Conservation (phyloP, 2,329 filamentous ascomycete genomes). For the Aspergillus tubingensis region DNA sequence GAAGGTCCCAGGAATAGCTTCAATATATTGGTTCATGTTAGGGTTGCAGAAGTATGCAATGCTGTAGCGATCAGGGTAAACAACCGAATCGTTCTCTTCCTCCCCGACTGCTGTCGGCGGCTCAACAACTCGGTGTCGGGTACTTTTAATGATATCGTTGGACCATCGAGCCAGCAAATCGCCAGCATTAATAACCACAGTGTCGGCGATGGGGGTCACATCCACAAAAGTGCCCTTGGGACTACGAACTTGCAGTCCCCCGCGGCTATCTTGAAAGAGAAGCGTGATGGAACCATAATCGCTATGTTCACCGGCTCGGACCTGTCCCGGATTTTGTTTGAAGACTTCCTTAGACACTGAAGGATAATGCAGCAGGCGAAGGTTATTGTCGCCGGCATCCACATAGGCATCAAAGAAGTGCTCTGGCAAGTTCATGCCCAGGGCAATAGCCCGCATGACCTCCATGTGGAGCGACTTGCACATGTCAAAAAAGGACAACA, state of each 20-base stretch:
- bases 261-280: constrained; percentile 58
- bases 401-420: constrained; percentile 76
- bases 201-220: constrained; percentile 76
- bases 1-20: constrained; percentile 79
- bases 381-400: constrained; percentile 67
- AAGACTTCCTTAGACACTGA: constrained; percentile 67
- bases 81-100: constrained; percentile 38
- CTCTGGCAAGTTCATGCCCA: constrained; percentile 74
- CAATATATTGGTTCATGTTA: constrained; percentile 73
- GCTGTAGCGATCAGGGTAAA: constrained; percentile 77
- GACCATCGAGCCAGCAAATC: constrained; percentile 85
- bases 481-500: constrained; percentile 72
- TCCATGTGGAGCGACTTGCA: constrained; percentile 75
- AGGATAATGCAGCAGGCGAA: constrained; percentile 77
- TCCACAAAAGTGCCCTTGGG: constrained; percentile 78
- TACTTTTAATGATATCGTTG: constrained; percentile 89
- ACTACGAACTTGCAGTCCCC: constrained; percentile 64
- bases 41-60: constrained; percentile 94
- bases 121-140: constrained; percentile 86
- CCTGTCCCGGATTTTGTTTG: constrained; percentile 65
- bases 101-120: constrained; percentile 62
- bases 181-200: constrained; percentile 85
- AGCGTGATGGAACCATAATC: constrained; percentile 60
- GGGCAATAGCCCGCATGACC: constrained; percentile 80
- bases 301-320: constrained; percentile 77